phyloP scores from a whole-genome alignment of 2,329 filamentous ascomycete species.

The Cercospora sesami region DNA sequence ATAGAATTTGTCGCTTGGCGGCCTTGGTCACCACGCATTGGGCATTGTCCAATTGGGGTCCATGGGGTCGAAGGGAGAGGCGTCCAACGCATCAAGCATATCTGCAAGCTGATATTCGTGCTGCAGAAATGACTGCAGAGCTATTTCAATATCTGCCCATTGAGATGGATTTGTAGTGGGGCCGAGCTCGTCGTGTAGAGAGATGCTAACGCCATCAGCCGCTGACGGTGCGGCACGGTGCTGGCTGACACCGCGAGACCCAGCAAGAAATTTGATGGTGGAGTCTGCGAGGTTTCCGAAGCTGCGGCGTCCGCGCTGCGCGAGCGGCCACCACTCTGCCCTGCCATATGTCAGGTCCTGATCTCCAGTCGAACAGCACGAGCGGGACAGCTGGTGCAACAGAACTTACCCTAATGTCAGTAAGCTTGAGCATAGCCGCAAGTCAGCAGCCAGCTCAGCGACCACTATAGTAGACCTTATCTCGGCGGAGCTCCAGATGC shows the following conservation, averaged over 20 bases:
- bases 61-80: conserved; percentile 1
- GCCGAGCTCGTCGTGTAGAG: background rate
- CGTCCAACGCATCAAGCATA: background rate
- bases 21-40: background rate
- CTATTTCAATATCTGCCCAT: background rate
- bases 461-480: background rate
- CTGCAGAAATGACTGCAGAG: conserved; percentile 11
- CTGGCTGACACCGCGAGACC: background rate
- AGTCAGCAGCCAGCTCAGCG: conserved; percentile 1
- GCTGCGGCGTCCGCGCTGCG: conserved; percentile 2
- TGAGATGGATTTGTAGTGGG: background rate
- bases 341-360: background rate
- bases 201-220: background rate
- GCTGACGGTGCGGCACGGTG: background rate
- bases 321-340: conserved; percentile 12
- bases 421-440: conserved; percentile 6
- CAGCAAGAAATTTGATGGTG: background rate
- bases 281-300: conserved; percentile 7
- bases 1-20: background rate
- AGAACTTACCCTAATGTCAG: conserved; percentile 6
- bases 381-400: background rate
- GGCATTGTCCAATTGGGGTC: background rate
- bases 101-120: conserved; percentile 5
- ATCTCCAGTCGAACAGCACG: background rate
- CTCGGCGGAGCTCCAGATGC: conserved; percentile 2